Percentiles rank a stretch among this genome's conserved stretches.
These are phyloP conservation scores for Rosa hybrid DNA, from an alignment of 331 rosid species.

Conservation along the genomic window DNA sequence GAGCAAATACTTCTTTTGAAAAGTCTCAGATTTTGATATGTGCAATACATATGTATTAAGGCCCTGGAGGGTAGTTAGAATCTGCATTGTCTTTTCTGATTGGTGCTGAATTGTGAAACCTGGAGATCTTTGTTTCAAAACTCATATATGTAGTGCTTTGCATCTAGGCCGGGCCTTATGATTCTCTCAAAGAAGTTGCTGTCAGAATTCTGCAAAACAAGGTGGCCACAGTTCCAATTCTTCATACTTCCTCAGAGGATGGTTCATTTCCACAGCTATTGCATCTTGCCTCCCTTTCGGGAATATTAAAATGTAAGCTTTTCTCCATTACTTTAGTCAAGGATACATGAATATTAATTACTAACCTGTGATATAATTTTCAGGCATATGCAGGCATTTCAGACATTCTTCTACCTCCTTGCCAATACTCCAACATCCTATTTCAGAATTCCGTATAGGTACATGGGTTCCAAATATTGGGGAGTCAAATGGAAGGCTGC, in stretches of 20 bases:
- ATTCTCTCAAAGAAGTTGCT: conserved; percentile 80
- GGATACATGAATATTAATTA: conserved; percentile 25
- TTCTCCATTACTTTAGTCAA: conserved; percentile 17
- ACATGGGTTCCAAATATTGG: conserved; percentile 87
- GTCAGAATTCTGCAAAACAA: conserved; percentile 77
- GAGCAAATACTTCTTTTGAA: not conserved
- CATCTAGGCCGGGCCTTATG: conserved; percentile 82
- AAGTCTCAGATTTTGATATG: not conserved
- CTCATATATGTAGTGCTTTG: conserved; percentile 1
- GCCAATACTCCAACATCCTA: conserved; percentile 78
- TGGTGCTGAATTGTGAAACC: conserved; percentile 9
- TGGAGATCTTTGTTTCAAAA: not conserved
- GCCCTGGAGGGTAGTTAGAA: not conserved
- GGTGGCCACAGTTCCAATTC: conserved; percentile 86
- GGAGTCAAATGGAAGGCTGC: conserved; percentile 56
- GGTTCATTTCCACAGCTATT: conserved; percentile 85
- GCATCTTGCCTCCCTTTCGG: conserved; percentile 90
- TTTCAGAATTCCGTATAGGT: conserved; percentile 73
- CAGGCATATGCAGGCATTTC: conserved; percentile 86
- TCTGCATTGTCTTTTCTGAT: not conserved
- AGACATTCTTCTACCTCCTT: conserved; percentile 65
- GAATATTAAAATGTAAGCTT: conserved; percentile 72
- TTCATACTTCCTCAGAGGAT: conserved; percentile 64
- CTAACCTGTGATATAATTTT: conserved; percentile 45
- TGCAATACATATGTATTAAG: too few species aligned